Percentiles rank a stretch among this genome's conserved stretches.
These are phyloP conservation scores for Bipolaris sorokiniana DNA, from an alignment of 2,329 filamentous ascomycete species.

Conservation along the genomic window DNA sequence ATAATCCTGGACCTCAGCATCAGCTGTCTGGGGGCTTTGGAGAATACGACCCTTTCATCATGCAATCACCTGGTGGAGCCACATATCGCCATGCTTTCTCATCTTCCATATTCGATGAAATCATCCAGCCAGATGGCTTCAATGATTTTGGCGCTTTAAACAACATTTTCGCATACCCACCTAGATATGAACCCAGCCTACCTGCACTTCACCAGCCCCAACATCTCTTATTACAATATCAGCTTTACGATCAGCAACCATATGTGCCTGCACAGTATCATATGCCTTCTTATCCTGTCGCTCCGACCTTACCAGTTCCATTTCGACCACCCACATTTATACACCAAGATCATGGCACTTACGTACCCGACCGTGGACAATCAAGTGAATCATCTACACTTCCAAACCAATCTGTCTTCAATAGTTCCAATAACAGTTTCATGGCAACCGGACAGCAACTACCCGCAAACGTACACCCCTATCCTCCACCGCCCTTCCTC, in stretches of 20 bases:
- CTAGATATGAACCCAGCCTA: neutral
- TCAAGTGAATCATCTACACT: neutral
- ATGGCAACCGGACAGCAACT: neutral
- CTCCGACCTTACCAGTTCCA: neutral
- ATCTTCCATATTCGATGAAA: too few relatives aligned
- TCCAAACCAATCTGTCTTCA: neutral
- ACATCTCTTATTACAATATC: neutral
- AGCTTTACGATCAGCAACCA: neutral
- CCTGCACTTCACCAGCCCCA: neutral
- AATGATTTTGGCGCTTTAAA: neutral
- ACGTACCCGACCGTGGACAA: neutral
- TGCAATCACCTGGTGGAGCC: neutral
- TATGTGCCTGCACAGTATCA: neutral
- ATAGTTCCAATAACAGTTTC: too few relatives aligned
- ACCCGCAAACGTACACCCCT: neutral
- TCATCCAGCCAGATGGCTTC: neutral
- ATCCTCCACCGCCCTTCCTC: neutral
- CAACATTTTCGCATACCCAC: neutral
- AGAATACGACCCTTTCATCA: neutral
- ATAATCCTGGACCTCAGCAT: neutral
- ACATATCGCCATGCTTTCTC: neutral
- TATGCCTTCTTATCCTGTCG: neutral
- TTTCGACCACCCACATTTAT: constrained; percentile 1
- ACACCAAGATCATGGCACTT: neutral
- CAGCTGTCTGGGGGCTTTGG: neutral